Evolutionary conservation across 106 monocot species (phyloP), one percentile per base, ranked within the genome.

Genomic region (Phalaenopsis aphrodite): DNA sequence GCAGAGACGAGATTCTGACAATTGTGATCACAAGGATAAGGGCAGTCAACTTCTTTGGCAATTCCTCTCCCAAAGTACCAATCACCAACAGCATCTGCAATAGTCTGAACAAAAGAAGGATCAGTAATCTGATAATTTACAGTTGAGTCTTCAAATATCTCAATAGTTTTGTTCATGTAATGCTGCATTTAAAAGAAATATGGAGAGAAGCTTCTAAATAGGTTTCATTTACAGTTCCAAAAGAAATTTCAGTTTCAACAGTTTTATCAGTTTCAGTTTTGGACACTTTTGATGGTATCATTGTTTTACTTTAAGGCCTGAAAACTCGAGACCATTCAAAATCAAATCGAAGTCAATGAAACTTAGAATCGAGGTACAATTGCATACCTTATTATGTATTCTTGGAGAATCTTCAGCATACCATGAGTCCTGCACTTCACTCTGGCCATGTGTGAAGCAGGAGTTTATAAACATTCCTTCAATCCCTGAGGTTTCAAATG

Each of bases 391-490:
- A 72, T 87, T 85, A 2, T 89, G 68, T 38, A 98, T 14, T 82
- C 75, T 89, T 15, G 91, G 91, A 5, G 98, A 94, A 83, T 88
- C 41, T 6, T 89, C 75, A 3, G 86, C 72, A 46, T 87, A 91
- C 98, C 98, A 98, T 45, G 90, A 80, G 2, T 89, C 89, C 81
- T 92, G 98, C 19, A 82, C 55, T 72, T 98, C 97, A 80, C 98
- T 93, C 81, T 98, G 98, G 43, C 98, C 94, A 85, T 98, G 98
- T 47, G 88, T 84, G 61, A 94, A 98, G 47, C 97, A 94, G 11
- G 97, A 94, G 78, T 94, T 89, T 81, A 98, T 92, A 76, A 85
- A 93, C 84, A 91, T 79, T 12, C 97, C 97, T 52, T 84, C 89
- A 10, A 55, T 78, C 19, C 11, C 80, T 55, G 81, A 84, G 18